These are phyloP conservation scores for Apostasia shenzhenica DNA, from an alignment of 106 monocot genomes.

Conservation along the genomic window DNA sequence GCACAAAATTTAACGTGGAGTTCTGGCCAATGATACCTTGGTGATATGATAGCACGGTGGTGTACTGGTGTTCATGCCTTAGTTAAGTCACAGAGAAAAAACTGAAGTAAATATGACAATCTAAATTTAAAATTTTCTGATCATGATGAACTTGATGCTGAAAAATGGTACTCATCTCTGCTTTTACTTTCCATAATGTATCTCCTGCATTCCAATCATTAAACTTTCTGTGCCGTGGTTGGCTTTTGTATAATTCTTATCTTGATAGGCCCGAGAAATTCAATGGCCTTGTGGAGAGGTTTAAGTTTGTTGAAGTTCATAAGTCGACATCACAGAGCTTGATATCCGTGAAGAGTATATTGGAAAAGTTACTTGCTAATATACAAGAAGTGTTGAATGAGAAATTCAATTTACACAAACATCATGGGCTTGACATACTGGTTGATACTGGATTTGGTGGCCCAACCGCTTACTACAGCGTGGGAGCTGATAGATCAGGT, in stretches of 20 bases:
- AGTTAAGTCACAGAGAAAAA: too few species aligned
- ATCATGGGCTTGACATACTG: conserved; percentile 44
- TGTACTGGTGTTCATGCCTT: too few species aligned
- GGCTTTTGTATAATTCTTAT: not conserved
- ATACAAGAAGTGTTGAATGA: conserved; percentile 29
- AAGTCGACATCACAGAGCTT: conserved; percentile 33
- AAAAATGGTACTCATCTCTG: too few species aligned
- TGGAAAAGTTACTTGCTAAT: conserved; percentile 41
- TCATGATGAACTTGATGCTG: too few species aligned
- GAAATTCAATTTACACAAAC: conserved; percentile 23
- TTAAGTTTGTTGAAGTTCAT: conserved; percentile 48
- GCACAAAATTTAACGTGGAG: too few species aligned
- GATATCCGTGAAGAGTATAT: conserved; percentile 18
- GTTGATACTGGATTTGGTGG: conserved; percentile 26
- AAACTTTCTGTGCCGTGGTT: not conserved
- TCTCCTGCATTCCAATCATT: not conserved
- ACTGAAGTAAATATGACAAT: too few species aligned
- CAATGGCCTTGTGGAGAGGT: conserved; percentile 55
- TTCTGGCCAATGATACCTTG: too few species aligned
- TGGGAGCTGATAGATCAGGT: conserved; percentile 33
- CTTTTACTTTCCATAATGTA: too few species aligned
- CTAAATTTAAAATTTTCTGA: too few species aligned
- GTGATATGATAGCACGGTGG: too few species aligned
- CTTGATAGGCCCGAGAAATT: conserved; percentile 57
- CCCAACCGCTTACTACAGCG: conserved; percentile 21